Conservation (phyloP, 176 grass and related monocot species). For the Tuctoria greenei region DNA sequence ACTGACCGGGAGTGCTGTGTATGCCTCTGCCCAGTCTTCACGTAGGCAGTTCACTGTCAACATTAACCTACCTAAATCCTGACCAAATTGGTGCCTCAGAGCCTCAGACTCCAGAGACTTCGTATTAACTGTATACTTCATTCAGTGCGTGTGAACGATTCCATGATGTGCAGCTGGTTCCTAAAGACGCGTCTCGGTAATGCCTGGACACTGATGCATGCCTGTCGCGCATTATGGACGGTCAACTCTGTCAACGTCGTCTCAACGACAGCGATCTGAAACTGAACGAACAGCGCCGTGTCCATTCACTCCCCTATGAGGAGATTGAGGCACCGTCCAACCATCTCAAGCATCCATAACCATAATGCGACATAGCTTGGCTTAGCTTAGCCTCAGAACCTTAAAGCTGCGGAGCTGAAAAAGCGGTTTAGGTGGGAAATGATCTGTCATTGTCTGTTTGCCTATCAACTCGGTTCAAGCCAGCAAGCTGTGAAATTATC, state of each 20-base stretch:
- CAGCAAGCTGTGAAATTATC: not conserved
- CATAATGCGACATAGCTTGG: not conserved
- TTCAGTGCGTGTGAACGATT: not conserved
- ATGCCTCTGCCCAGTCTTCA: constrained; percentile 9
- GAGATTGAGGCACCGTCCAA: no score
- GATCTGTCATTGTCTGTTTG: not conserved
- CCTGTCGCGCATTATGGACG: not conserved
- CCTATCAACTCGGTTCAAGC: not conserved
- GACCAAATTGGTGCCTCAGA: not conserved
- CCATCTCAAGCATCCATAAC: not conserved
- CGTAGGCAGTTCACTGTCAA: not conserved
- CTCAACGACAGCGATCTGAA: not conserved
- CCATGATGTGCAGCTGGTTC: not conserved
- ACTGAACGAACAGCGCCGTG: not conserved
- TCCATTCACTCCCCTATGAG: not conserved
- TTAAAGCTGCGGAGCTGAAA: no score
- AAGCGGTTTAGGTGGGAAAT: not conserved
- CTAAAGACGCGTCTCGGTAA: not conserved
- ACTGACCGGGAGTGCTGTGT: no score
- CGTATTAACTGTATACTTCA: not conserved
- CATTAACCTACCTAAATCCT: not conserved
- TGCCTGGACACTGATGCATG: not conserved
- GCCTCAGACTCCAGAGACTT: not conserved
- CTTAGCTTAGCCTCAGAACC: no score
- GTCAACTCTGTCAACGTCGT: not conserved